Conservation (phyloP, 257 asterid genomes). For the Ocimum tenuiflorum region DNA sequence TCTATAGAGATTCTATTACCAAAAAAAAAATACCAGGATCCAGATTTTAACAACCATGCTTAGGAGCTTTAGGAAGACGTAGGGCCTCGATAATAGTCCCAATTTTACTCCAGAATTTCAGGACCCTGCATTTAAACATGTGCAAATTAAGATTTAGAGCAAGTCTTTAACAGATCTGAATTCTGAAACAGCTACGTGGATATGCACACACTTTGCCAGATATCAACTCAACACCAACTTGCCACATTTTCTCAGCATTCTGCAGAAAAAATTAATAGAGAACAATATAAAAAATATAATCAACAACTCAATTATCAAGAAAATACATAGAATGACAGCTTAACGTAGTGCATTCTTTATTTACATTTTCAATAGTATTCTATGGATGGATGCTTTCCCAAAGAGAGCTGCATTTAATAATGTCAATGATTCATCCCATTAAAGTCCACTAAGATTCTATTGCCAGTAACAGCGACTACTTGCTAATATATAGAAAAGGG, state of each 20-base stretch:
- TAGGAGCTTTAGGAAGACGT: background rate
- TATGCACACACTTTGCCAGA: background rate
- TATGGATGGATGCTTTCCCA: background rate
- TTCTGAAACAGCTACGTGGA: background rate
- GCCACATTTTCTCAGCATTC: slow-evolving; percentile 21
- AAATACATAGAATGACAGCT: slow-evolving; percentile 18
- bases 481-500: slow-evolving; percentile 24
- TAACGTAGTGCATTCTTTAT: background rate
- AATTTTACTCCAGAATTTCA: slow-evolving; percentile 5
- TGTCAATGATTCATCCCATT: background rate
- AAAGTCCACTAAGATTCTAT: slow-evolving; percentile 25
- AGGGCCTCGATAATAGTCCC: background rate
- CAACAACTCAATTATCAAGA: background rate
- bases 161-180: background rate
- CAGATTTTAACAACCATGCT: no score
- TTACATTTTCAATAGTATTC: slow-evolving; percentile 9
- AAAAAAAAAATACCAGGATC: no score
- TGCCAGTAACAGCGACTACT: slow-evolving; percentile 22
- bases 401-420: background rate
- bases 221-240: slow-evolving; percentile 17
- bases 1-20: no score
- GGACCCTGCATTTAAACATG: slow-evolving; percentile 21
- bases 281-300: slow-evolving; percentile 10
- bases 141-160: background rate
- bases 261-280: background rate